phyloP scores from a whole-genome alignment of 352 stramenopile species.

The Phytopythium helicoides region DNA sequence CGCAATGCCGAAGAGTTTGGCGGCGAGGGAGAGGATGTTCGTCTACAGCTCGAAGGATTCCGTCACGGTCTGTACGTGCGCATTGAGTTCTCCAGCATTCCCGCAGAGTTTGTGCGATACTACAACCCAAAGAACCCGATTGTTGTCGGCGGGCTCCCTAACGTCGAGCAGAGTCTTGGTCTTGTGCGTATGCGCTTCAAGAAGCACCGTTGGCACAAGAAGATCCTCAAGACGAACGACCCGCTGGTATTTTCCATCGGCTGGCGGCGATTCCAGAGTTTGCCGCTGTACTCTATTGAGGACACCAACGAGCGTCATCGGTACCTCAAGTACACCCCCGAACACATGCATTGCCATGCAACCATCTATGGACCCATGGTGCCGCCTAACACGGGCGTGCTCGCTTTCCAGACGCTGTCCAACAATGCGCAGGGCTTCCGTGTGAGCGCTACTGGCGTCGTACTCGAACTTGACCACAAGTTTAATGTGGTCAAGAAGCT shows the following conservation, averaged over 20 bases:
- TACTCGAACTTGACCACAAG: conserved; percentile 97
- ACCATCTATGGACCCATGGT: conserved; percentile 97
- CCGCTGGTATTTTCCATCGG: conserved; percentile 98
- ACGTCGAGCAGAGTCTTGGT: conserved; percentile 94
- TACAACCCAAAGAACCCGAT: conserved; percentile 91
- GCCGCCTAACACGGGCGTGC: conserved; percentile 96
- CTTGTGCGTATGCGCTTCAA: conserved; percentile 97
- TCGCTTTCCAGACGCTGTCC: conserved; percentile 96
- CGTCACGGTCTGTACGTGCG: conserved; percentile 97
- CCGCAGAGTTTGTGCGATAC: conserved; percentile 94
- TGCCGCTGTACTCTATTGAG: conserved; percentile 98
- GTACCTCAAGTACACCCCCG: conserved; percentile 99
- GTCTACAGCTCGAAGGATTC: conserved; percentile 94
- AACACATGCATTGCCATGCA: conserved; percentile 99
- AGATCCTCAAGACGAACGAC: conserved; percentile 98
- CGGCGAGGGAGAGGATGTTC: conserved; percentile 91
- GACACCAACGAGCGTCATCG: conserved; percentile 96
- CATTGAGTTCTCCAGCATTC: conserved; percentile 94
- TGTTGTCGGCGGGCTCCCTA: conserved; percentile 93
- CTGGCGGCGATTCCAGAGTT: conserved; percentile 98
- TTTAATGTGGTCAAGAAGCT: conserved; percentile 99
- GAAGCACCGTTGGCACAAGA: conserved; percentile 98
- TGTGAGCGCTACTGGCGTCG: conserved; percentile 96
- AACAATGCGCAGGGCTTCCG: conserved; percentile 94
- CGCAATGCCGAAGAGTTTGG: conserved; percentile 95